phyloP scores from a whole-genome alignment of 2,329 filamentous ascomycete species.

The Fusarium nurragi region DNA sequence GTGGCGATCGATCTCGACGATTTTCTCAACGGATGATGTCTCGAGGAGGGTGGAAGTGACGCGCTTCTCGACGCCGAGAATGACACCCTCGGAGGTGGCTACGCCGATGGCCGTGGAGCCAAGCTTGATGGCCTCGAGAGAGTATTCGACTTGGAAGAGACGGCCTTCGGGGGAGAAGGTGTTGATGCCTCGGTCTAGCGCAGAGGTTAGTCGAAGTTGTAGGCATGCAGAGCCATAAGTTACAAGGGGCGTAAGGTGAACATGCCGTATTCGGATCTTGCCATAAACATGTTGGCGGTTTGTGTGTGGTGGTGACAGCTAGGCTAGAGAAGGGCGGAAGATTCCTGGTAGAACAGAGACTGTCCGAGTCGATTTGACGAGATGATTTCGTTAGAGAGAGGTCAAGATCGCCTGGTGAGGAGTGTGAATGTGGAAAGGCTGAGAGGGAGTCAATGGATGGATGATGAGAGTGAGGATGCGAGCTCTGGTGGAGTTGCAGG shows the following conservation, averaged over 20 bases:
- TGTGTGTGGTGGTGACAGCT: conserved; percentile 30
- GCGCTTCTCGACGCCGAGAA: conserved; percentile 98
- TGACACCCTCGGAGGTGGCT: conserved; percentile 91
- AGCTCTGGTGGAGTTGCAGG: conserved; percentile 47
- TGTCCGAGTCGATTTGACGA: neutral
- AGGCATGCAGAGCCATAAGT: conserved; percentile 1
- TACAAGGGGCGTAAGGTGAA: conserved; percentile 40
- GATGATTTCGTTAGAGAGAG: neutral
- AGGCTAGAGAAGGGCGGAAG: conserved; percentile 16
- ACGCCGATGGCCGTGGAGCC: conserved; percentile 98
- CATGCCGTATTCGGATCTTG: conserved; percentile 99
- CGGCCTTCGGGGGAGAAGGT: conserved; percentile 99
- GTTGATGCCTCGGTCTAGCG: conserved; percentile 94
- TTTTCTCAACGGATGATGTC: conserved; percentile 98
- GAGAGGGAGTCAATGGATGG: conserved; percentile 18
- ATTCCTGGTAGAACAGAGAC: conserved; percentile 3
- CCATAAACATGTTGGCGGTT: conserved; percentile 91
- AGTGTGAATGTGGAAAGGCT: conserved; percentile 17
- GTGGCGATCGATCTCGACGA: conserved; percentile 98
- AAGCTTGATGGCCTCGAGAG: conserved; percentile 99
- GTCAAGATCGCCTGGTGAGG: neutral
- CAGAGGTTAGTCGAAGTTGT: conserved; percentile 32
- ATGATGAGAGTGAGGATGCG: conserved; percentile 35
- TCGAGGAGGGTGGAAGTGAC: conserved; percentile 97
- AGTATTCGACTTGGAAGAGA: conserved; percentile 99